phyloP scores from a whole-genome alignment of 2,329 filamentous ascomycete genomes.

The Clarireedia monteithiana region DNA sequence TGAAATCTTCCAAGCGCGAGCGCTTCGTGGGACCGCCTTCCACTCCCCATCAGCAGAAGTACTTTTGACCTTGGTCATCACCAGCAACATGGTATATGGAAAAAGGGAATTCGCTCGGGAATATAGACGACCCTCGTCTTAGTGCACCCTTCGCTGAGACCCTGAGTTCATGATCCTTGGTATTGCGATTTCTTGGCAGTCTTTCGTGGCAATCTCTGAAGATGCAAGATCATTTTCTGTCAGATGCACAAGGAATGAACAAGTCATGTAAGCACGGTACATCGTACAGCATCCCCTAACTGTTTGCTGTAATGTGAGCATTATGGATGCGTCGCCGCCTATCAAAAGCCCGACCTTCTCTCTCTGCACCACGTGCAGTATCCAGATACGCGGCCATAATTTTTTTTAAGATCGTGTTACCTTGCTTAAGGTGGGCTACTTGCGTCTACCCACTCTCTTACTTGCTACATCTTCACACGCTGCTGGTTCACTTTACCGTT shows the following conservation, averaged over 20 bases:
- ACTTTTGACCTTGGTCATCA: no score
- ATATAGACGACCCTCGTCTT: no score
- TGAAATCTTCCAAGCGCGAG: no score
- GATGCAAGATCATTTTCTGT: background rate
- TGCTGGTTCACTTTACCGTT: background rate
- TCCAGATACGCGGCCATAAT: constrained; percentile 10
- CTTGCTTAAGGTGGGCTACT: background rate
- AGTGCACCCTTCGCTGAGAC: background rate
- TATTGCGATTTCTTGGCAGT: constrained; percentile 4
- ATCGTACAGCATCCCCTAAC: constrained; percentile 3
- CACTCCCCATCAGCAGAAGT: no score
- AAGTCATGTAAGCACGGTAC: constrained; percentile 7
- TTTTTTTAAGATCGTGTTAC: constrained; percentile 4
- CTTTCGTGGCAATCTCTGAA: constrained; percentile 5
- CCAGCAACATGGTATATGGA: no score
- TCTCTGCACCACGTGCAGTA: constrained; percentile 7
- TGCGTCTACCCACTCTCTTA: constrained; percentile 1
- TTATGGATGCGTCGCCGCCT: background rate
- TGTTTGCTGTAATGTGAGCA: background rate
- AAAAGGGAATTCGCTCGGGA: no score
- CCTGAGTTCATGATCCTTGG: background rate
- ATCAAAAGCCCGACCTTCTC: background rate
- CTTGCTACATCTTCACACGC: background rate
- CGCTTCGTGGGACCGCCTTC: no score
- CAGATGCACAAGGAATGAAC: background rate